phyloP scores from a whole-genome alignment of 345 rosid genomes.

The Gossypium raimondii region DNA sequence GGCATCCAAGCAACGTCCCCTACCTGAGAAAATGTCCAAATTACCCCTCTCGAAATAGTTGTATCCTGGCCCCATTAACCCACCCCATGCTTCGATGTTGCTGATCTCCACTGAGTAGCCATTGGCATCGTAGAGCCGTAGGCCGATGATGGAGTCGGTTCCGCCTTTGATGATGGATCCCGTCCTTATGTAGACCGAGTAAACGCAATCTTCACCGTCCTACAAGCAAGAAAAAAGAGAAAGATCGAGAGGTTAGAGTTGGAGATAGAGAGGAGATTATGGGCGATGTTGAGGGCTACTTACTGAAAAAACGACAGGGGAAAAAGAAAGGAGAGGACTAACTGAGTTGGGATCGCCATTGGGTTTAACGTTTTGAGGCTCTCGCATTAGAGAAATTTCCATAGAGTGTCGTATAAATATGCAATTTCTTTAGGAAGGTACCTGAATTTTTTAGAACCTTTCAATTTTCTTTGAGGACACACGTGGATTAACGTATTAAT shows the following conservation, averaged over 20 bases:
- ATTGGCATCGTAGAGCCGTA: conserved; percentile 40
- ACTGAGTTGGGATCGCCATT: conserved; percentile 10
- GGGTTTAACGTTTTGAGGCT: background rate
- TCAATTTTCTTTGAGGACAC: background rate
- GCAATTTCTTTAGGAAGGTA: background rate
- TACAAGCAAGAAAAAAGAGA: conserved; percentile 6
- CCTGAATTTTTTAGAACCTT: background rate
- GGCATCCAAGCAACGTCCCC: conserved; percentile 46
- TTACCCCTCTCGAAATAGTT: conserved; percentile 88
- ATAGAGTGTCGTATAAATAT: background rate
- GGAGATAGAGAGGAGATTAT: background rate
- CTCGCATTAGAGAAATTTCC: background rate
- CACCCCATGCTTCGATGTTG: conserved; percentile 74
- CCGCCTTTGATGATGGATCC: conserved; percentile 81
- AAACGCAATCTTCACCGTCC: conserved; percentile 64
- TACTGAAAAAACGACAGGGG: conserved; percentile 21
- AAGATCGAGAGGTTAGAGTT: background rate
- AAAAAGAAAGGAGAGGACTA: conserved; percentile 12
- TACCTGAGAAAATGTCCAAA: conserved; percentile 82
- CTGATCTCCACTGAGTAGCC: conserved; percentile 42
- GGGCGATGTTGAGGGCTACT: conserved; percentile 4
- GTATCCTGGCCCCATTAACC: conserved; percentile 66
- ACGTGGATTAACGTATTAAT: too few species aligned
- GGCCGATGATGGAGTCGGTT: conserved; percentile 67
- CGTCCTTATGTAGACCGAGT: conserved; percentile 62